Percentiles rank a stretch among this genome's conserved stretches.
Evolutionary conservation across 2,329 filamentous ascomycete genomes (phyloP).

Genomic region (Pseudogymnoascus sp.): DNA sequence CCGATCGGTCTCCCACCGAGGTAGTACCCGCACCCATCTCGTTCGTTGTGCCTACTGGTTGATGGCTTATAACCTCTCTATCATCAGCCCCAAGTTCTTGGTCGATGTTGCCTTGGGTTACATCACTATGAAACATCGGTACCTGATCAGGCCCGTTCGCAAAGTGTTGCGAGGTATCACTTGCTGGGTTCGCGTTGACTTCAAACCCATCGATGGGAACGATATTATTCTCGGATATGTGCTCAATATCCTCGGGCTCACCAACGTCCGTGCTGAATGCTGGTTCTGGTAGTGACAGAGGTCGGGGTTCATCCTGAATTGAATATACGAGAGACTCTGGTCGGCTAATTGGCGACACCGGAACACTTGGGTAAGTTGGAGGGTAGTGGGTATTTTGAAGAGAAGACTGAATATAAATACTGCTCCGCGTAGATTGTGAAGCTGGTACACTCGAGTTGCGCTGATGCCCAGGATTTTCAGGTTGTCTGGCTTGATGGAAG

Average conservation of each 20-base stretch:
- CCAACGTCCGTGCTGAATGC: background rate
- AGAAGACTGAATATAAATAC: background rate
- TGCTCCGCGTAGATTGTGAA: background rate
- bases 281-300: background rate
- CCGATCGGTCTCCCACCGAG: background rate
- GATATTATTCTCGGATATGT: background rate
- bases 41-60: background rate
- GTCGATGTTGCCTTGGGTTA: background rate
- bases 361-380: background rate
- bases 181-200: too few relatives aligned
- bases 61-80: background rate
- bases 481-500: background rate
- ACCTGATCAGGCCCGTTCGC: background rate
- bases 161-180: background rate
- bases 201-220: background rate
- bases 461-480: background rate
- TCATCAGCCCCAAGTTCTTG: background rate
- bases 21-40: background rate
- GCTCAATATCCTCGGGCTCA: background rate
- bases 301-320: background rate
- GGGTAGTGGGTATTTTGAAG: background rate
- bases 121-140: background rate
- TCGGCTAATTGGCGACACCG: background rate
- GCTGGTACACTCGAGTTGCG: background rate
- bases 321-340: background rate